A percentile compares a stretch with the other conserved stretches of the same genome.
Evolutionary conservation across 176 grass and related monocot species (phyloP).

Genomic region (Lolium multiflorum): DNA sequence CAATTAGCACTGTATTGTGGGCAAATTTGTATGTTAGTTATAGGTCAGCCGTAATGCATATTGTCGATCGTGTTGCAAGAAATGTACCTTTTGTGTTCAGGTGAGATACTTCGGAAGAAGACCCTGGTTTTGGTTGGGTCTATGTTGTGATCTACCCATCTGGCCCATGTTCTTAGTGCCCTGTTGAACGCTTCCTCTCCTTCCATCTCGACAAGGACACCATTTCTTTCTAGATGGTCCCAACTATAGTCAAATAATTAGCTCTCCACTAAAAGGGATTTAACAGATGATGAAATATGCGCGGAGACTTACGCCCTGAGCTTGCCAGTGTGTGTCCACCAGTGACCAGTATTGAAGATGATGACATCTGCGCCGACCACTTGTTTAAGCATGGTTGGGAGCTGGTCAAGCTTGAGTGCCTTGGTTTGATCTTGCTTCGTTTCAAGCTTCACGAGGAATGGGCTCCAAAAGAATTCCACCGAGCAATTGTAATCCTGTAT

Average conservation of each 20-base stretch:
- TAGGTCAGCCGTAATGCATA: background rate
- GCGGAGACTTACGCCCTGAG: constrained; percentile 46
- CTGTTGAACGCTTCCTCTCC: constrained; percentile 43
- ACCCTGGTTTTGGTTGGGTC: constrained; percentile 44
- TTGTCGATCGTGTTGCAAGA: background rate
- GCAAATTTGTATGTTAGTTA: background rate
- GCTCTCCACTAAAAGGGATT: accelerated
- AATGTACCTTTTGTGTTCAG: constrained; percentile 60
- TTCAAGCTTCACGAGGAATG: constrained; percentile 64
- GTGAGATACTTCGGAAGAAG: constrained; percentile 71
- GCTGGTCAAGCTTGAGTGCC: constrained; percentile 59
- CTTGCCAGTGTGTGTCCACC: constrained; percentile 75
- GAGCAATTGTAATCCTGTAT: constrained; percentile 58
- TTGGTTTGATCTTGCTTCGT: constrained; percentile 38
- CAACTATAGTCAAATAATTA: constrained; percentile 21
- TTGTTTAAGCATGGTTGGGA: constrained; percentile 19
- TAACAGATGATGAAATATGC: background rate
- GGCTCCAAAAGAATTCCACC: constrained; percentile 69
- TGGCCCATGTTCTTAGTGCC: constrained; percentile 55
- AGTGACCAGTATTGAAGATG: constrained; percentile 76
- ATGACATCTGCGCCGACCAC: constrained; percentile 48
- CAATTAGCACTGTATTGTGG: constrained; percentile 44
- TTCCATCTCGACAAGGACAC: constrained; percentile 41
- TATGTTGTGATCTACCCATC: constrained; percentile 52
- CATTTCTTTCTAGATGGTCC: constrained; percentile 52